These are phyloP conservation scores for Cucurbita pepo DNA, from an alignment of 306 rosid species.

Conservation along the genomic window DNA sequence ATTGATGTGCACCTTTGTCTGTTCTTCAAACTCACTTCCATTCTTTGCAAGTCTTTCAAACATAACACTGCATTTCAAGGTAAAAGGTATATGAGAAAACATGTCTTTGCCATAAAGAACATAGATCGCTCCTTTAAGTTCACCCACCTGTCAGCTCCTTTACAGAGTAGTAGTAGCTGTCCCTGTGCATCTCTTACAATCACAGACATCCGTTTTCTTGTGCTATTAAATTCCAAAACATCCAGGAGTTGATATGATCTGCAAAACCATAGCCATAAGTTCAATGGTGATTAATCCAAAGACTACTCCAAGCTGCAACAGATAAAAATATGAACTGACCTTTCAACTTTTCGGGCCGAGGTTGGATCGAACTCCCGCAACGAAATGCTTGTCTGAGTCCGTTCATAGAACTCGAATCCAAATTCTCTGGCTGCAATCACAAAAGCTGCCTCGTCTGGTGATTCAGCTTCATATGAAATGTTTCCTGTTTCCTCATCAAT, in stretches of 20 bases:
- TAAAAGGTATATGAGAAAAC: not conserved
- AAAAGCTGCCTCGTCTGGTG: slow-evolving; percentile 97
- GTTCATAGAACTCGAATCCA: slow-evolving; percentile 79
- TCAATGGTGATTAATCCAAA: not conserved
- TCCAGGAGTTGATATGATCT: slow-evolving; percentile 62
- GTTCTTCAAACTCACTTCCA: slow-evolving; percentile 68
- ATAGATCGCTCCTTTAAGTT: slow-evolving; percentile 3
- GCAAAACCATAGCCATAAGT: slow-evolving; percentile 10
- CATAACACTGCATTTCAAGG: slow-evolving; percentile 58
- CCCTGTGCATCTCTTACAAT: slow-evolving; percentile 57
- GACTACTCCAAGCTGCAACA: too few relatives aligned
- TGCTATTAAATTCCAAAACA: slow-evolving; percentile 75
- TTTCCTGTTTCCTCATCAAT: slow-evolving; percentile 63
- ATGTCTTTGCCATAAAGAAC: not conserved
- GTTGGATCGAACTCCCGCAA: slow-evolving; percentile 46
- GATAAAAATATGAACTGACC: slow-evolving; percentile 20
- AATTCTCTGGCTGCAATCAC: slow-evolving; percentile 93
- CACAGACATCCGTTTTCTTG: slow-evolving; percentile 93
- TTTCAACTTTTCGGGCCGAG: slow-evolving; percentile 22
- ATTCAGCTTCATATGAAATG: slow-evolving; percentile 90
- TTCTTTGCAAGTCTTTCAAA: slow-evolving; percentile 69
- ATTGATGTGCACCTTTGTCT: slow-evolving; percentile 51
- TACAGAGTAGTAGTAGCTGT: slow-evolving; percentile 53
- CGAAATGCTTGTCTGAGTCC: slow-evolving; percentile 52
- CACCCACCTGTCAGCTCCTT: slow-evolving; percentile 96